Conservation (phyloP, 768 basidiomycete species). For the Lactarius sanguifluus region DNA sequence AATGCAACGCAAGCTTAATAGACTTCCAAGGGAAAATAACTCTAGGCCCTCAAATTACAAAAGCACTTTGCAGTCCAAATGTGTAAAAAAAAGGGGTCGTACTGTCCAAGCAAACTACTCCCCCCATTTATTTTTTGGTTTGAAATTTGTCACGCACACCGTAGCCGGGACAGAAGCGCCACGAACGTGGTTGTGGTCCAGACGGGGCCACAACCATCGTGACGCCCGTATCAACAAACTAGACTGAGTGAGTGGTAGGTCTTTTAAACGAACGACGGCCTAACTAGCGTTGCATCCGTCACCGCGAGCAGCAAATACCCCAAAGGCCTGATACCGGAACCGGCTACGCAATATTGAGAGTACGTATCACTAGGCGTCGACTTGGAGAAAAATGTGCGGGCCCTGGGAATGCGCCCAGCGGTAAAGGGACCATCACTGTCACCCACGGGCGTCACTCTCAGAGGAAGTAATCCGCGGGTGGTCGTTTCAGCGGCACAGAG, state of each 20-base stretch:
- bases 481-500: slow-evolving; percentile 79
- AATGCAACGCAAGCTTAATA: neutral
- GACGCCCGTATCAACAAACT: neutral
- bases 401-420: neutral
- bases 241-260: neutral
- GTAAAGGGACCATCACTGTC: neutral
- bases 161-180: neutral
- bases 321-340: neutral
- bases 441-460: slow-evolving; percentile 34
- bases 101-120: neutral
- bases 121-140: neutral
- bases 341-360: too few species aligned
- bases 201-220: neutral
- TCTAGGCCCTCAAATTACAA: neutral
- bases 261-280: neutral
- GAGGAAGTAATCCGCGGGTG: slow-evolving; percentile 86
- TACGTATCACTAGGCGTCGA: neutral
- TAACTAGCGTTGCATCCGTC: neutral
- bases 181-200: neutral
- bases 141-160: neutral
- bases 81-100: neutral
- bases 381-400: neutral
- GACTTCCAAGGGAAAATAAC: neutral
- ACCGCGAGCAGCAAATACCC: neutral
- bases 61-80: neutral